Conservation (phyloP, 2,329 filamentous ascomycete species). For the Verticillium albo-atrum region DNA sequence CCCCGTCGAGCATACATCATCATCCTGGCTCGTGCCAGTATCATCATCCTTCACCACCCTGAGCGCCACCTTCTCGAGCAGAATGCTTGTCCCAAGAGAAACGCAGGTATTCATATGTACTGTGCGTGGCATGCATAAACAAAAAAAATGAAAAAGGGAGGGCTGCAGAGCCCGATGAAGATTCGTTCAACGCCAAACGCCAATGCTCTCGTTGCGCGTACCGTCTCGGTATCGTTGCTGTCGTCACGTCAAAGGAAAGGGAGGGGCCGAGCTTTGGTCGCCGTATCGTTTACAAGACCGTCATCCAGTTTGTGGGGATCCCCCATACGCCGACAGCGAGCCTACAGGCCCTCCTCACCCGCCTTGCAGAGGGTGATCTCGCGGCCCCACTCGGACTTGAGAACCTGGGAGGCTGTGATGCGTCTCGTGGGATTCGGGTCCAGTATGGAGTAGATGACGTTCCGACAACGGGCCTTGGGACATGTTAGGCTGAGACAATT, state of each 20-base stretch:
- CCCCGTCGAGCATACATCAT: neutral
- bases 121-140: neutral
- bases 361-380: slow-evolving; percentile 97
- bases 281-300: neutral
- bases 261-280: neutral
- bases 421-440: slow-evolving; percentile 90
- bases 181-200: slow-evolving; percentile 10
- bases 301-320: neutral
- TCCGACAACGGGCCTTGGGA: slow-evolving; percentile 83
- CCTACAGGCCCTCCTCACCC: slow-evolving; percentile 86
- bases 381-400: slow-evolving; percentile 97
- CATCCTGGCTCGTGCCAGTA: neutral
- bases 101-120: neutral
- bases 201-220: slow-evolving; percentile 8
- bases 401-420: slow-evolving; percentile 91
- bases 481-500: neutral
- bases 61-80: neutral
- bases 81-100: neutral
- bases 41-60: neutral
- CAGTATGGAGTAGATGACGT: slow-evolving; percentile 97
- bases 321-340: neutral
- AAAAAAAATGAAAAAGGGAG: neutral
- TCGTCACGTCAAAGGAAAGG: neutral
- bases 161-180: neutral
- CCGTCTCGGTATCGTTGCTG: neutral